Conservation (phyloP, 2,329 filamentous ascomycete species). For the Calonectria hongkongensis region DNA sequence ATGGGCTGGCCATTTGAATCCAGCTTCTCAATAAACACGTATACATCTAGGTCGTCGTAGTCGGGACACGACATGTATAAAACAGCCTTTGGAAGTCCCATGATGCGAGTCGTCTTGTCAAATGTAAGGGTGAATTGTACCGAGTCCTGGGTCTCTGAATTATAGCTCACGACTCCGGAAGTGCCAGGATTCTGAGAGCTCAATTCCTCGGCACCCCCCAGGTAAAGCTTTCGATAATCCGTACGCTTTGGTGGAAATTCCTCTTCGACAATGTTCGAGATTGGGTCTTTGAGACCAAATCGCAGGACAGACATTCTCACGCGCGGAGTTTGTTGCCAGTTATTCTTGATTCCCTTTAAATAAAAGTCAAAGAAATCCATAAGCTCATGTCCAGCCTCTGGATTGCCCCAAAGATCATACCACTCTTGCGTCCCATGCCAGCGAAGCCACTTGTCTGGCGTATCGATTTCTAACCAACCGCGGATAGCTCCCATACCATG, state of each 20-base stretch:
- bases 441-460: constrained; percentile 65
- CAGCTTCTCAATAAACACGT: constrained; percentile 55
- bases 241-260: constrained; percentile 54
- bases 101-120: constrained; percentile 20
- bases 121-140: constrained; percentile 24
- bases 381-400: constrained; percentile 7
- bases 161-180: background rate
- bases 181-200: background rate
- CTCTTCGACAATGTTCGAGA: constrained; percentile 55
- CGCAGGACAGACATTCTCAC: constrained; percentile 27
- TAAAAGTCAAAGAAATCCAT: constrained; percentile 22
- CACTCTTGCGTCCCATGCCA: constrained; percentile 40
- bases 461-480: constrained; percentile 60
- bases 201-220: background rate
- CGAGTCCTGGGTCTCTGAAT: constrained; percentile 1
- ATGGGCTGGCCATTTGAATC: constrained; percentile 34
- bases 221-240: constrained; percentile 21
- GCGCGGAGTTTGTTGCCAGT: constrained; percentile 13
- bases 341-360: constrained; percentile 23
- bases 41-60: constrained; percentile 66
- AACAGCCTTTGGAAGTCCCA: constrained; percentile 34
- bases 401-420: constrained; percentile 29
- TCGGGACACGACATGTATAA: constrained; percentile 48
- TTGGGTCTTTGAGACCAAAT: constrained; percentile 44
- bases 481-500: constrained; percentile 54